Percentiles rank a stretch among this genome's conserved stretches.
These are phyloP conservation scores for Tilletia walkeri DNA, from an alignment of 1,284 basidiomycete genomes.

Conservation along the genomic window DNA sequence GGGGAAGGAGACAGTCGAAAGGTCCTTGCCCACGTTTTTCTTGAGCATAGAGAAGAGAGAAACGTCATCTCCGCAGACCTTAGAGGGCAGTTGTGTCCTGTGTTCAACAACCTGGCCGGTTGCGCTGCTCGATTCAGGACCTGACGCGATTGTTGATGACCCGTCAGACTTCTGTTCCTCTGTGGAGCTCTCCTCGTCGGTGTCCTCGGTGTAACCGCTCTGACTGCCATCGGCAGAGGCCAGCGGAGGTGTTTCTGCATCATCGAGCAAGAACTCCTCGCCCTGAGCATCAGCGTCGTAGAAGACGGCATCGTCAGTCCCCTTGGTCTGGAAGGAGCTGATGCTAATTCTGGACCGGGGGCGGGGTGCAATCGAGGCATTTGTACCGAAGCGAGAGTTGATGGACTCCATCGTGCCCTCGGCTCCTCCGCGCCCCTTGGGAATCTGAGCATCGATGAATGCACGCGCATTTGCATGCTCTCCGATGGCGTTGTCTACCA, in stretches of 20 bases:
- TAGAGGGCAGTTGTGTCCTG: conserved; percentile 63
- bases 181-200: conserved; percentile 40
- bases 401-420: conserved; percentile 39
- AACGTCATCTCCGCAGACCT: conserved; percentile 71
- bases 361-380: conserved; percentile 17
- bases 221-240: conserved; percentile 30
- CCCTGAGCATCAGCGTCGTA: conserved; percentile 42
- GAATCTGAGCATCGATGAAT: conserved; percentile 41
- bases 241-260: conserved; percentile 7
- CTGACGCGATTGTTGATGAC: conserved; percentile 10
- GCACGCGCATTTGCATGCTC: conserved; percentile 40
- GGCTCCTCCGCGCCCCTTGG: conserved; percentile 25
- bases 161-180: conserved; percentile 29
- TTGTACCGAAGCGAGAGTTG: conserved; percentile 22
- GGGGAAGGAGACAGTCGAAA: conserved; percentile 55
- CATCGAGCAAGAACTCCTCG: conserved; percentile 22
- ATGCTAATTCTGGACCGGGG: conserved; percentile 31
- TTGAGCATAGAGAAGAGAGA: conserved; percentile 81
- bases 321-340: conserved; percentile 37
- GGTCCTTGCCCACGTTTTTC: conserved; percentile 70
- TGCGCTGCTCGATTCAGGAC: conserved; percentile 11
- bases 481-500: conserved; percentile 34
- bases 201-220: conserved; percentile 32
- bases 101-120: conserved; percentile 30
- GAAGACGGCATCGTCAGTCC: conserved; percentile 46